Evolutionary conservation across 306 rosid species (phyloP).

Genomic region (Parietaria judaica): DNA sequence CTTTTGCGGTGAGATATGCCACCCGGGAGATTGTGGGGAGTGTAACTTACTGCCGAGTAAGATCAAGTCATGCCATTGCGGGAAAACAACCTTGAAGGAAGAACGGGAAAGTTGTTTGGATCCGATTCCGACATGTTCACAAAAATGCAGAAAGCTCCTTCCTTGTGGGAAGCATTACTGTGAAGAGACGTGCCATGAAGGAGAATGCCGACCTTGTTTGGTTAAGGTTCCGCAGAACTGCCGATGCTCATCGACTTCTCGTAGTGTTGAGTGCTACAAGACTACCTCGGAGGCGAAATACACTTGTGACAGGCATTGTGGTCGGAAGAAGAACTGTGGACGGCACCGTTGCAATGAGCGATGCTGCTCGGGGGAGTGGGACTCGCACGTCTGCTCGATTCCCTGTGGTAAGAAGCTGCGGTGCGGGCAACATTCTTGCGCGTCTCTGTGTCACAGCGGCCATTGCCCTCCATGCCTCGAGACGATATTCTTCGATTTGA

Average conservation of each 20-base stretch:
- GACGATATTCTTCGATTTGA: conserved; percentile 77
- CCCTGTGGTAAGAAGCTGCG: conserved; percentile 76
- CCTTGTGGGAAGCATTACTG: conserved; percentile 59
- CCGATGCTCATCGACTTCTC: conserved; percentile 65
- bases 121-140: conserved; percentile 73
- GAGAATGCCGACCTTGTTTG: conserved; percentile 75
- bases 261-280: conserved; percentile 65
- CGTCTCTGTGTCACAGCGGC: conserved; percentile 82
- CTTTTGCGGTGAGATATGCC: conserved; percentile 55
- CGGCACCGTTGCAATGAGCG: conserved; percentile 84
- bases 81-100: conserved; percentile 66
- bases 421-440: conserved; percentile 92
- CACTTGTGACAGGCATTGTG: conserved; percentile 80
- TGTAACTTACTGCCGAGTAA: conserved; percentile 60
- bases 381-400: conserved; percentile 79
- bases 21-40: conserved; percentile 68
- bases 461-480: conserved; percentile 92
- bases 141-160: conserved; percentile 54
- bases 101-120: conserved; percentile 71
- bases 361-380: conserved; percentile 75
- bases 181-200: conserved; percentile 60
- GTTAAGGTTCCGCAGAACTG: conserved; percentile 68
- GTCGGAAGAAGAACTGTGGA: conserved; percentile 83
- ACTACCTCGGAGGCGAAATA: conserved; percentile 40
- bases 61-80: conserved; percentile 67